Conservation (phyloP, 1,284 basidiomycete species). For the Volvariella surrecta region DNA sequence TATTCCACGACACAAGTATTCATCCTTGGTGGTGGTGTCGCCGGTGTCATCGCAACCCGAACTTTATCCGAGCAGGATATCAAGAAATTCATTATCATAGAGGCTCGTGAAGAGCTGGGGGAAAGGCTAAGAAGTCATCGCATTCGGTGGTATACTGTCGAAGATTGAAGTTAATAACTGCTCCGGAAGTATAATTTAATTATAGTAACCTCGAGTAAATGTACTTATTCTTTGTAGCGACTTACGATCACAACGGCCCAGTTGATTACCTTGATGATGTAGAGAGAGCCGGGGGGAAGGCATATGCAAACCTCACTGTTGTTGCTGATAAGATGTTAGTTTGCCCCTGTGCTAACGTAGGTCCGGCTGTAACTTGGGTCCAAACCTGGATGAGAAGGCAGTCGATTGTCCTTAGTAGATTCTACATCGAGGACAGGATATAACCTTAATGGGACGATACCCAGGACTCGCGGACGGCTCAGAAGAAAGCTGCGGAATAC, state of each 20-base stretch:
- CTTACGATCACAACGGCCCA: constrained; percentile 39
- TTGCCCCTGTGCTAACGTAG: too few species aligned
- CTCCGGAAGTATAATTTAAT: constrained; percentile 41
- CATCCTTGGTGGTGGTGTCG: constrained; percentile 51
- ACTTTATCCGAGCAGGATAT: constrained; percentile 50
- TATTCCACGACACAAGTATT: constrained; percentile 14
- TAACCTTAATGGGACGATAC: constrained; percentile 33
- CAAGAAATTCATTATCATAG: constrained; percentile 52
- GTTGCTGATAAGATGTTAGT: constrained; percentile 27
- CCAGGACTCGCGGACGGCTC: constrained; percentile 30
- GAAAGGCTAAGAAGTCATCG: constrained; percentile 45
- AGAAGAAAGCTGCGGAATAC: constrained; percentile 44
- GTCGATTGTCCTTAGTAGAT: constrained; percentile 38
- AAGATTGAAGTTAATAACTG: constrained; percentile 39
- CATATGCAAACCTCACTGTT: constrained; percentile 32
- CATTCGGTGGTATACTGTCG: constrained; percentile 43
- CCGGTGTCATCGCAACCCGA: constrained; percentile 59
- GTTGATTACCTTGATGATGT: constrained; percentile 38
- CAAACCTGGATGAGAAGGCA: constrained; percentile 18
- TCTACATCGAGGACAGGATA: constrained; percentile 41
- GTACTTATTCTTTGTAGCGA: constrained; percentile 25
- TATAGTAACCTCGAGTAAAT: background rate
- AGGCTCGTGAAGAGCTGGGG: constrained; percentile 51
- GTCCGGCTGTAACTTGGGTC: background rate
- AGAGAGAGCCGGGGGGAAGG: constrained; percentile 27